Percentiles rank a stretch among this genome's conserved stretches.
phyloP scores from a whole-genome alignment of 257 asterid species.

The Henckelia pumila region DNA sequence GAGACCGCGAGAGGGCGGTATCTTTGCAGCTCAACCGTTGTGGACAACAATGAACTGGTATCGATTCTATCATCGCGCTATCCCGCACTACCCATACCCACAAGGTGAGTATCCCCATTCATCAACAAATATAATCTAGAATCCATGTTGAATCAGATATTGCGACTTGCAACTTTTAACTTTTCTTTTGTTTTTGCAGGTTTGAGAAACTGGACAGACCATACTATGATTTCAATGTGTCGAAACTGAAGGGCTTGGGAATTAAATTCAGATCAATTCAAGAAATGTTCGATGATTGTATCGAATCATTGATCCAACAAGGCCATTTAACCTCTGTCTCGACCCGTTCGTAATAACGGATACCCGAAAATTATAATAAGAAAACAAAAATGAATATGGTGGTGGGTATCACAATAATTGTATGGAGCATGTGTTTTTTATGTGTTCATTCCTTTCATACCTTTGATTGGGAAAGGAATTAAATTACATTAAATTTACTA shows the following conservation, averaged over 20 bases:
- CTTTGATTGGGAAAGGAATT: too few relatives aligned
- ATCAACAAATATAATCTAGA: too few relatives aligned
- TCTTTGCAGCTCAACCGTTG: constrained; percentile 63
- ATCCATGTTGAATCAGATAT: not conserved
- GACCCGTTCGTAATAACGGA: not conserved
- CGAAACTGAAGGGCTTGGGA: constrained; percentile 55
- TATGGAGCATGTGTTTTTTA: too few relatives aligned
- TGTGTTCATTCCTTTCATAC: too few relatives aligned
- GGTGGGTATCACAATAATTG: not conserved
- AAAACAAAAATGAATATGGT: not conserved
- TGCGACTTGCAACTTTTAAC: too few relatives aligned
- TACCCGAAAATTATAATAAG: not conserved
- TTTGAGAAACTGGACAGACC: constrained; percentile 58
- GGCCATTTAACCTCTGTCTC: constrained; percentile 42
- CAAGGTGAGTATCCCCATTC: constrained; percentile 31
- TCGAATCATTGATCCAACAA: constrained; percentile 46
- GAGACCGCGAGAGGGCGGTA: constrained; percentile 62
- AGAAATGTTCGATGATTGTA: constrained; percentile 84
- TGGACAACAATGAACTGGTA: constrained; percentile 54
- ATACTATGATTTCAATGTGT: constrained; percentile 52
- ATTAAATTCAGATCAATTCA: constrained; percentile 60
- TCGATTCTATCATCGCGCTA: constrained; percentile 53
- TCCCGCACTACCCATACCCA: constrained; percentile 66
- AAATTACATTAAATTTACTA: too few relatives aligned
- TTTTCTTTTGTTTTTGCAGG: constrained; percentile 38